Evolutionary conservation across 2,329 filamentous ascomycete genomes (phyloP).

Genomic region (Malbranchea zuffiana): DNA sequence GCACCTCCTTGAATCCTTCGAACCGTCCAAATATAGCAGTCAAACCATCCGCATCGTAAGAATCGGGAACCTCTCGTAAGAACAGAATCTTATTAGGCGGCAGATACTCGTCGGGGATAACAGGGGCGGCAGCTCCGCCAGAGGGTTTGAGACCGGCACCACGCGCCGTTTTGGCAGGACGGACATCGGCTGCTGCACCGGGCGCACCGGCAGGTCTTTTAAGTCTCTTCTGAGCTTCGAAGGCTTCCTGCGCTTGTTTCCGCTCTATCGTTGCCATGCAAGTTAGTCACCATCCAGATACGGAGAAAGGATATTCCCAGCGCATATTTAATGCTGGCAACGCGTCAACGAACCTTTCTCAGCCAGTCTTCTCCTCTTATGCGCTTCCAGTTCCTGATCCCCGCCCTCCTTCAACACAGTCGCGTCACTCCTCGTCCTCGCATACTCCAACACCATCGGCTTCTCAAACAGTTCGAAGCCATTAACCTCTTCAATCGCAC

Average conservation of each 20-base stretch:
- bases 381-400: constrained; percentile 70
- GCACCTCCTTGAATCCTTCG: constrained; percentile 87
- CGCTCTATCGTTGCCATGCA: constrained; percentile 39
- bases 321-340: not conserved
- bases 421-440: constrained; percentile 75
- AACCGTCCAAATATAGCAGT: constrained; percentile 75
- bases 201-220: constrained; percentile 50
- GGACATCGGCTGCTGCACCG: constrained; percentile 33
- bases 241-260: constrained; percentile 73
- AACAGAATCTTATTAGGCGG: constrained; percentile 96
- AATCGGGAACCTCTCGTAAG: constrained; percentile 80
- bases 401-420: constrained; percentile 65
- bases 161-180: constrained; percentile 59
- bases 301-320: not conserved
- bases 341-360: constrained; percentile 86
- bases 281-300: not conserved
- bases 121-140: constrained; percentile 53
- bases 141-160: constrained; percentile 67
- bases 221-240: constrained; percentile 65
- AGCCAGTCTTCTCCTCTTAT: constrained; percentile 72
- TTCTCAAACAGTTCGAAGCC: constrained; percentile 91
- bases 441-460: constrained; percentile 73
- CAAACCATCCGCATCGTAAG: constrained; percentile 70
- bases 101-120: constrained; percentile 93
- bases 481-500: constrained; percentile 78